These are phyloP conservation scores for Epichloe baconii DNA, from an alignment of 2,329 filamentous ascomycete genomes.

Conservation along the genomic window DNA sequence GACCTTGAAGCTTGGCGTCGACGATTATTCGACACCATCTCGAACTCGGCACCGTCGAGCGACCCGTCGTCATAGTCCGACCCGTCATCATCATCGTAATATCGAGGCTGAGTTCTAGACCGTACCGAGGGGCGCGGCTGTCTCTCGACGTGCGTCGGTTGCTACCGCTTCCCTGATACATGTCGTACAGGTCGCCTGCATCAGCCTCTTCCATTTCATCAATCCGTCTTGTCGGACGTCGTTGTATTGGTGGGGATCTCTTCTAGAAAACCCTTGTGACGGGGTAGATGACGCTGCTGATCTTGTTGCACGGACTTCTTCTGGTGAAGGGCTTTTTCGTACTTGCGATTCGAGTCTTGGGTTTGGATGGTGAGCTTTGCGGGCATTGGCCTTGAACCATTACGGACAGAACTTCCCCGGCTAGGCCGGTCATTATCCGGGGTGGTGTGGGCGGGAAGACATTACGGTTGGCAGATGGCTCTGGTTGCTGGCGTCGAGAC, in stretches of 20 bases:
- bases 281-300: conserved; percentile 33
- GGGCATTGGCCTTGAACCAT: conserved; percentile 46
- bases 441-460: conserved; percentile 97
- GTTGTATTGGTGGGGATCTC: conserved; percentile 19
- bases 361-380: conserved; percentile 50
- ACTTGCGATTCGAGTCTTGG: conserved; percentile 37
- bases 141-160: conserved; percentile 25
- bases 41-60: conserved; percentile 66
- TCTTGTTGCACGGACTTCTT: conserved; percentile 22
- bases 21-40: conserved; percentile 53
- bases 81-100: conserved; percentile 71
- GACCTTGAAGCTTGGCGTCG: conserved; percentile 32
- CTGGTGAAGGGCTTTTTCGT: conserved; percentile 41
- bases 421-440: conserved; percentile 69
- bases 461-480: conserved; percentile 64
- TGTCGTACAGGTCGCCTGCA: conserved; percentile 57
- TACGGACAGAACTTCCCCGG: conserved; percentile 48
- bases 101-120: conserved; percentile 37
- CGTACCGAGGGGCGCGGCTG: conserved; percentile 15
- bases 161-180: conserved; percentile 35
- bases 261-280: conserved; percentile 31
- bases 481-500: conserved; percentile 73
- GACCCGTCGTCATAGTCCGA: conserved; percentile 58
- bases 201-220: conserved; percentile 49
- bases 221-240: conserved; percentile 18